Conservation (phyloP, 805 yeast species). For the Yarrowia sp. region DNA sequence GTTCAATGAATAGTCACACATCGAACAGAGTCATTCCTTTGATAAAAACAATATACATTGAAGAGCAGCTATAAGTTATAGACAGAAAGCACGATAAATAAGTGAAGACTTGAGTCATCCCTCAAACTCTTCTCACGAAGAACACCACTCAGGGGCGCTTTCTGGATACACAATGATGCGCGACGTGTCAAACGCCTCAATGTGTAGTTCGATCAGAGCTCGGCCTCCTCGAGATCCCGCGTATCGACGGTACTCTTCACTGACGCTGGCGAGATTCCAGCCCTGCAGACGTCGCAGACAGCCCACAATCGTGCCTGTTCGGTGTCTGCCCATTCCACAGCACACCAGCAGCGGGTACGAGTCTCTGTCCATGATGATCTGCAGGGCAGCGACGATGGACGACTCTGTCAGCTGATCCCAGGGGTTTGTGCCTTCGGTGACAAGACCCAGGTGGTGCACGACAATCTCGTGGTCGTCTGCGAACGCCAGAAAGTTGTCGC, state of each 20-base stretch:
- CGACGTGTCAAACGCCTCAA: constrained; percentile 70
- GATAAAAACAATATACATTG: constrained; percentile 3
- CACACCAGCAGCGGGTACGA: constrained; percentile 88
- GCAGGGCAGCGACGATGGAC: constrained; percentile 79
- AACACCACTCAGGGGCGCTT: constrained; percentile 58
- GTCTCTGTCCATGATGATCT: constrained; percentile 71
- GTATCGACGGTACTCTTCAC: constrained; percentile 92
- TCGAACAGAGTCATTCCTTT: too few species aligned
- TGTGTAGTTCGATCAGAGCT: constrained; percentile 85
- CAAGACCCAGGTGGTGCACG: constrained; percentile 81
- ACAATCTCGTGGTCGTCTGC: constrained; percentile 74
- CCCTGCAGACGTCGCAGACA: constrained; percentile 90
- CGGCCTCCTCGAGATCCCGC: constrained; percentile 94
- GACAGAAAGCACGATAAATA: neutral
- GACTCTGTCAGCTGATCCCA: constrained; percentile 95
- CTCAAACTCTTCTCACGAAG: neutral
- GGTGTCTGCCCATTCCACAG: constrained; percentile 98
- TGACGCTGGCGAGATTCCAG: constrained; percentile 96
- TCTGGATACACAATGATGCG: constrained; percentile 54
- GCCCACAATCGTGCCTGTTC: constrained; percentile 97
- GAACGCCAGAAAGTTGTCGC: constrained; percentile 82
- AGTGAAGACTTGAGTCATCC: too few species aligned
- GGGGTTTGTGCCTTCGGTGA: constrained; percentile 85
- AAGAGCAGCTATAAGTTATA: constrained; percentile 16
- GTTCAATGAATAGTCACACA: too few species aligned